Evolutionary conservation across 2,329 filamentous ascomycete species (phyloP), one percentile per base, ranked within the genome.

Genomic region (Xylaria sp.): DNA sequence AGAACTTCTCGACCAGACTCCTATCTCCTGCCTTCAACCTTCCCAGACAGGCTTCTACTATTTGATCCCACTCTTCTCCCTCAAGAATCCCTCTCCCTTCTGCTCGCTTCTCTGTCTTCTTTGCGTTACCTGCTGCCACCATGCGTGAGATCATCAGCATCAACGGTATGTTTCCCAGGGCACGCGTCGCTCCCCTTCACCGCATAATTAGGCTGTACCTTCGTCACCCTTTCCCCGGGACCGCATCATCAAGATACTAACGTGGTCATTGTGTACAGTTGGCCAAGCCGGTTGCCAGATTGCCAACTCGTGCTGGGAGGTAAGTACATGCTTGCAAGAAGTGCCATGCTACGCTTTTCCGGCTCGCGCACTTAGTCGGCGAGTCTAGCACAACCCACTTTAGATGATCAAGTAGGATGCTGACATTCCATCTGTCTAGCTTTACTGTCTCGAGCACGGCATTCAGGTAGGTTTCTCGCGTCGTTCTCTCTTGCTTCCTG

Each of bases 251-350:
- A 63, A 69, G 67, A 78, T 84, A 78, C 88, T 92, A 82, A 92
- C 86, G 74, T 76, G 80, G 73, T 79, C 84, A 81, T 79, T 83
- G 72, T 78, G 63, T 81, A 80, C 84, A 99, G 96, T 99, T 89
- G 96, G 96, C 86, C 96, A 99, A 90, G 96, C 96, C 83, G 96
- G 96, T 92, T 98, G 96, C 91, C 96, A 99, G 85, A 99, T 99
- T 82, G 96, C 95, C 87, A 99, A 99, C 89, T 96, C 96, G 79
- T 98, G 96, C 91, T 99, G 96, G 96, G 96, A 99, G 94, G 96
- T 99, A 87, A 88, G 93, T 88, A 80, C 54, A 55, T 62, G 39
- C 39, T 37, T 37, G 34, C 34, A 46, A 62, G 54, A 66, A 57
- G 46, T 37, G 39, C 28, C 31, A 41, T 46, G 48, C 31, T 65